Percentiles rank a stretch among this genome's conserved stretches.
Conservation (phyloP, 2,329 filamentous ascomycete species). For the Diplocarpon mali region DNA sequence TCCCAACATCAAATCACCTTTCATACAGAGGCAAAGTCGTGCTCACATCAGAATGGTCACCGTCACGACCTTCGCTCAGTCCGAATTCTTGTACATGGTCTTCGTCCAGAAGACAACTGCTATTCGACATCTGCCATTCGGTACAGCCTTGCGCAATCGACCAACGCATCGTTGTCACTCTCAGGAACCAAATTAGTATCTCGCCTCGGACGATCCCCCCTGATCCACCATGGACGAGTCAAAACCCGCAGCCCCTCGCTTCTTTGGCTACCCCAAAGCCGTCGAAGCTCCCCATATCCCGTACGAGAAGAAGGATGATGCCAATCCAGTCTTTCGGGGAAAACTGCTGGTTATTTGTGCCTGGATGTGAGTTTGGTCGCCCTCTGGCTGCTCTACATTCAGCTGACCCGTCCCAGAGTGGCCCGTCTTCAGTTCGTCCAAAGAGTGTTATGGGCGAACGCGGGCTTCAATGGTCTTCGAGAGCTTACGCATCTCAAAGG, state of each 20-base stretch:
- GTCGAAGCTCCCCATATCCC: slow-evolving; percentile 26
- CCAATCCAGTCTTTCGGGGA: slow-evolving; percentile 63
- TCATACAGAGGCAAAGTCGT: no score
- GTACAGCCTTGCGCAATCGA: no score
- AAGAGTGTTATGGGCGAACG: slow-evolving; percentile 58
- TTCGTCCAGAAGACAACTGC: no score
- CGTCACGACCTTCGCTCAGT: no score
- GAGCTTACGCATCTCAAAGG: slow-evolving; percentile 35
- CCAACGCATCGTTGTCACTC: no score
- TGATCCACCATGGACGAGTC: slow-evolving; percentile 3
- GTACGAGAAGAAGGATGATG: slow-evolving; percentile 39
- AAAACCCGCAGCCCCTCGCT: slow-evolving; percentile 8
- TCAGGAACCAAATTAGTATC: no score
- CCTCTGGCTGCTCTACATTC: background rate
- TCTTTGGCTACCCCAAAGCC: slow-evolving; percentile 22
- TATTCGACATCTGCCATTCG: no score
- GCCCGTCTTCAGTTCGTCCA: slow-evolving; percentile 50
- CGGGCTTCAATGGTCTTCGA: slow-evolving; percentile 40
- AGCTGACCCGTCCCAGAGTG: slow-evolving; percentile 34
- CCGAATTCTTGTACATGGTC: no score
- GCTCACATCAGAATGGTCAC: no score
- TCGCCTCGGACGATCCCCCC: no score
- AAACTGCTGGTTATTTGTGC: slow-evolving; percentile 49
- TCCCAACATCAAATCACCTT: no score
- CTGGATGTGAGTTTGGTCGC: slow-evolving; percentile 39